These are phyloP conservation scores for Acanthamoeba culbertsoni DNA, from an alignment of 208 protist species.

Conservation along the genomic window DNA sequence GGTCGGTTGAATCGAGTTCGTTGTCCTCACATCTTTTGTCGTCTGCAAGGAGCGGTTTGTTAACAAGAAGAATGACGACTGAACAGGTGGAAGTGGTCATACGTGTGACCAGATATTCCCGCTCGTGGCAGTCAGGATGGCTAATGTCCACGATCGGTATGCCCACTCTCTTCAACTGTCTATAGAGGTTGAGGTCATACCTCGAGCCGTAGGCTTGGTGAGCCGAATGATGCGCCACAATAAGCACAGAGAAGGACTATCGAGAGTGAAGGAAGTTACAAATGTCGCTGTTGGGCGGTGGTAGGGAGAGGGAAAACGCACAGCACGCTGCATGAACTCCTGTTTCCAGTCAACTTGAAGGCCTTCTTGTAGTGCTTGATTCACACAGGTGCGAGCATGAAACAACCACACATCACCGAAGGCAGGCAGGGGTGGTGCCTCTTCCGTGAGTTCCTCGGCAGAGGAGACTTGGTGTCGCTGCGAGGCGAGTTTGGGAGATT, in stretches of 20 bases:
- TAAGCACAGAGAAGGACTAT: conserved; percentile 1
- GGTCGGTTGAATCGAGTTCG: neutral
- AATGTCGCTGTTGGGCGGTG: no score
- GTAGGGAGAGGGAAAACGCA: neutral
- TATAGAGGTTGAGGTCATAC: conserved; percentile 14
- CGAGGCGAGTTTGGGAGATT: no score
- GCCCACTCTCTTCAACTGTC: conserved; percentile 15
- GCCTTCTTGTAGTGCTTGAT: neutral
- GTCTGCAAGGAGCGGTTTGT: no score
- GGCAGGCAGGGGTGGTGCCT: neutral
- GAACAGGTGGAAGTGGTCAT: neutral
- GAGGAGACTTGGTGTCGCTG: no score
- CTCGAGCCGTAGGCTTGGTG: neutral
- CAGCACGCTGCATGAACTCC: neutral
- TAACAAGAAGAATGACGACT: no score
- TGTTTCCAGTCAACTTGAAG: neutral
- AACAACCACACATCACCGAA: neutral
- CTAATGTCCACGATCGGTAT: conserved; percentile 5
- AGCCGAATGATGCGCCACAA: neutral
- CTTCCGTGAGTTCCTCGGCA: neutral
- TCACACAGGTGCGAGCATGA: neutral
- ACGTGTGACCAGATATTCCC: neutral
- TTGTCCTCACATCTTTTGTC: neutral
- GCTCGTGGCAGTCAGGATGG: neutral
- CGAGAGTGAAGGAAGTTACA: neutral